A percentile compares a stretch with the other conserved stretches of the same genome.
phyloP scores from a whole-genome alignment of 345 rosid genomes.

The Gynandropsis gynandra region DNA sequence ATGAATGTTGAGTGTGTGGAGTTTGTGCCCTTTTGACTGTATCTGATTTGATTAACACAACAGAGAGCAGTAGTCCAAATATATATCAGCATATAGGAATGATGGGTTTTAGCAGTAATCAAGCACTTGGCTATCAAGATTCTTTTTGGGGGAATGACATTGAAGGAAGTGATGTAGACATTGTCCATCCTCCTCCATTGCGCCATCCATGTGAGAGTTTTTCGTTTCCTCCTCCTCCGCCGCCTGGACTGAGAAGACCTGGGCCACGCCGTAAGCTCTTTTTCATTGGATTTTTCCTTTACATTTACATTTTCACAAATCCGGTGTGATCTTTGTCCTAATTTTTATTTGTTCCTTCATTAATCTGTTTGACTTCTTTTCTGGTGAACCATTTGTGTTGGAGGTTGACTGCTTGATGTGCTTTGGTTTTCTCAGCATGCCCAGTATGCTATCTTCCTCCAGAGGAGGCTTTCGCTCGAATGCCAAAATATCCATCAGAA shows the following conservation, averaged over 20 bases:
- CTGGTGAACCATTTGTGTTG: background rate
- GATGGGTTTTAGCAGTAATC: slow-evolving; percentile 22
- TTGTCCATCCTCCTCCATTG: slow-evolving; percentile 27
- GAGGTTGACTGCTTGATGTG: background rate
- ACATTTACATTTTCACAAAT: background rate
- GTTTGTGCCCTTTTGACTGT: background rate
- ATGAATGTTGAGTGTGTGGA: background rate
- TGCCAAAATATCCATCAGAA: slow-evolving; percentile 52
- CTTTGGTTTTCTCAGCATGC: slow-evolving; percentile 47
- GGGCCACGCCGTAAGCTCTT: slow-evolving; percentile 66
- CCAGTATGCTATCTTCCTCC: slow-evolving; percentile 76
- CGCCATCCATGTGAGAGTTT: slow-evolving; percentile 62
- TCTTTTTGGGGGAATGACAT: slow-evolving; percentile 24
- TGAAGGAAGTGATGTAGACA: slow-evolving; percentile 27
- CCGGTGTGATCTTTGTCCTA: background rate
- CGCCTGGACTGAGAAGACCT: slow-evolving; percentile 46
- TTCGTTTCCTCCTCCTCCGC: slow-evolving; percentile 84
- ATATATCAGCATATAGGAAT: slow-evolving; percentile 30
- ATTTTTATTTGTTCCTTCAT: background rate
- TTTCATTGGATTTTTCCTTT: background rate
- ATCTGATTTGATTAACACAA: slow-evolving; percentile 10
- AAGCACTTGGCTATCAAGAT: slow-evolving; percentile 19
- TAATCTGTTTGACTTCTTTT: background rate
- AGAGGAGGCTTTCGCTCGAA: slow-evolving; percentile 60
- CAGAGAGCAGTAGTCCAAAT: slow-evolving; percentile 42